Evolutionary conservation across 1,284 basidiomycete species (phyloP).

Genomic region (Ceratobasidium sp.): DNA sequence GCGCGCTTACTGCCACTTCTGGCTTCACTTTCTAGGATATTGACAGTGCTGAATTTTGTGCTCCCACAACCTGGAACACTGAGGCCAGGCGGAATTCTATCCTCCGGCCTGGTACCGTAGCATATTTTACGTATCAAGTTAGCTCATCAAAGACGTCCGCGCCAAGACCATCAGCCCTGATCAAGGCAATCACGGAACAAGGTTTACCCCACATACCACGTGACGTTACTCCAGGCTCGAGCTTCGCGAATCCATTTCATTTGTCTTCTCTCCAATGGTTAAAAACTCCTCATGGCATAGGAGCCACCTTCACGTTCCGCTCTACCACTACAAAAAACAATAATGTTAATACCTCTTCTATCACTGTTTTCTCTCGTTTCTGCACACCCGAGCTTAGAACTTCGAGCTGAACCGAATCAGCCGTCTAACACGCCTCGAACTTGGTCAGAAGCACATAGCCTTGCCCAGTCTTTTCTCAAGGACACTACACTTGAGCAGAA

Average conservation of each 20-base stretch:
- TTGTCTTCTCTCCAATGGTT: neutral
- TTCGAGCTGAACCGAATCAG: slow-evolving; percentile 40
- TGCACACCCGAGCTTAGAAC: neutral
- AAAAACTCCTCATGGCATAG: neutral
- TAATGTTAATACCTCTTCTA: neutral
- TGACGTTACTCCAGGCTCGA: no score
- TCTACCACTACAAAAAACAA: neutral
- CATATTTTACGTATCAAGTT: no score
- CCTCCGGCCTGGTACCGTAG: no score
- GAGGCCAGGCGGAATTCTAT: no score
- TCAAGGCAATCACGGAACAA: no score
- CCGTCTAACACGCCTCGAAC: slow-evolving; percentile 40
- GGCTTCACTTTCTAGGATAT: no score
- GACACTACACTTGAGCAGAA: slow-evolving; percentile 48
- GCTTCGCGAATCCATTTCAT: neutral
- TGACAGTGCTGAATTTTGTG: no score
- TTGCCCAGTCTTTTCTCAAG: slow-evolving; percentile 36
- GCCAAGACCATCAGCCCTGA: no score
- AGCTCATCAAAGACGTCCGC: no score
- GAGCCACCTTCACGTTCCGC: neutral
- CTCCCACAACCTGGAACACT: no score
- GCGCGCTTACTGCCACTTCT: no score
- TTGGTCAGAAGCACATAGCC: slow-evolving; percentile 34
- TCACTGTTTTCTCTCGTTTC: neutral
- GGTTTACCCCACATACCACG: no score